phyloP scores from a whole-genome alignment of 75 land plant genomes.

The Larix kaempferi region DNA sequence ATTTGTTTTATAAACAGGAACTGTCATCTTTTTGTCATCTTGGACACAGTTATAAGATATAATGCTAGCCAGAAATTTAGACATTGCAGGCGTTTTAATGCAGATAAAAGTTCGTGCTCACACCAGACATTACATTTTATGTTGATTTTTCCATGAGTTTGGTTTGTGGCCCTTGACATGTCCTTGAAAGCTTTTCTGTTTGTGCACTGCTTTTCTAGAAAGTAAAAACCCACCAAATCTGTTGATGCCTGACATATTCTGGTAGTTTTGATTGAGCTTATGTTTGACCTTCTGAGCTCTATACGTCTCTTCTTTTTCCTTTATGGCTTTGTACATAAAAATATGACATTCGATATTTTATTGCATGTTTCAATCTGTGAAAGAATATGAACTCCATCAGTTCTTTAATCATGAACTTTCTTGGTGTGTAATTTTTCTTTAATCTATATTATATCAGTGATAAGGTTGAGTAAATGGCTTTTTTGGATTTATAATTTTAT shows the following conservation, averaged over 20 bases:
- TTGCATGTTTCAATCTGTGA: neutral
- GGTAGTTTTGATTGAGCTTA: neutral
- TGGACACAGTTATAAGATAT: too few species aligned
- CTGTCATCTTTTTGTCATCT: too few species aligned
- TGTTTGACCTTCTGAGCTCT: neutral
- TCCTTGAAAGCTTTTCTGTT: neutral
- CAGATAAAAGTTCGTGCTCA: too few species aligned
- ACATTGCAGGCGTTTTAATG: too few species aligned
- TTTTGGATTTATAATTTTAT: neutral
- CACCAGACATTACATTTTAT: too few species aligned
- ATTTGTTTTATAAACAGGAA: too few species aligned
- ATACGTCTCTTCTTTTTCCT: neutral
- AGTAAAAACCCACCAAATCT: neutral
- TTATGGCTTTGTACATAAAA: neutral
- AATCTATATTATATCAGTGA: neutral
- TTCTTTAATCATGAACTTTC: neutral
- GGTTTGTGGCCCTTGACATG: neutral
- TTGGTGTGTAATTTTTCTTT: neutral
- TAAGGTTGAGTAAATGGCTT: neutral
- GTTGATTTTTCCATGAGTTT: neutral
- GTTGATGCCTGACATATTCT: neutral
- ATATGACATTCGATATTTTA: neutral
- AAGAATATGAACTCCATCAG: neutral
- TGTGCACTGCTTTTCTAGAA: neutral
- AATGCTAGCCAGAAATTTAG: too few species aligned